phyloP scores from a whole-genome alignment of 176 grass and related monocot genomes.

The Triticum urartu region DNA sequence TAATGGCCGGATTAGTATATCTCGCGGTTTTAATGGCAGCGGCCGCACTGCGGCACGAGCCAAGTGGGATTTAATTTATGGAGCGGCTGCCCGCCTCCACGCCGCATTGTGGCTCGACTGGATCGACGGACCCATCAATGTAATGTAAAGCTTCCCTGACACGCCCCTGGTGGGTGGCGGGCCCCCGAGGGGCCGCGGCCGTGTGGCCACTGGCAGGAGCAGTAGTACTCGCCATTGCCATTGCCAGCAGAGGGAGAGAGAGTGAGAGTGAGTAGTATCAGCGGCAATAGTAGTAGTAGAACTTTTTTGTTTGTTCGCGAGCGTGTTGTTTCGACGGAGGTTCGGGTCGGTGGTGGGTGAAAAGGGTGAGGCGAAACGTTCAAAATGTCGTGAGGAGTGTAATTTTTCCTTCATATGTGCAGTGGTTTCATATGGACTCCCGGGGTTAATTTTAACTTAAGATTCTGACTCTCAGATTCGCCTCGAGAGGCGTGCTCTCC shows the following conservation, averaged over 20 bases:
- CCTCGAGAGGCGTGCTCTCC: not conserved
- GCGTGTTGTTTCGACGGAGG: too few relatives aligned
- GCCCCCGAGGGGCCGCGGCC: not conserved
- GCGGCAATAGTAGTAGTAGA: not conserved
- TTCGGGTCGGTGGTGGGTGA: not conserved
- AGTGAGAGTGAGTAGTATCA: not conserved
- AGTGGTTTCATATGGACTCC: not conserved
- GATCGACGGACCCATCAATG: conserved; percentile 11
- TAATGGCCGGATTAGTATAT: conserved; percentile 44
- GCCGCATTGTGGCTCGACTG: too few relatives aligned
- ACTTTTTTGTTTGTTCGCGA: not conserved
- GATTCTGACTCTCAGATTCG: not conserved
- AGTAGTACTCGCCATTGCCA: too few relatives aligned
- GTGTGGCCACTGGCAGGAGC: not conserved
- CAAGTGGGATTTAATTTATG: conserved; percentile 43
- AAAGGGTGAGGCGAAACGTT: not conserved
- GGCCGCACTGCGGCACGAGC: conserved; percentile 28
- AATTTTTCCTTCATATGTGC: not conserved
- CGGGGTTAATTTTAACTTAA: not conserved
- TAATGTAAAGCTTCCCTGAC: conserved; percentile 29
- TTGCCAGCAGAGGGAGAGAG: not conserved
- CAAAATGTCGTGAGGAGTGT: not conserved
- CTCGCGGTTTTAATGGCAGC: conserved; percentile 14
- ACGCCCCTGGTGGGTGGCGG: not conserved
- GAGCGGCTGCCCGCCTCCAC: not conserved